Evolutionary conservation across 768 basidiomycete species (phyloP), one percentile per base, ranked within the genome.

Genomic region (Psilocybe cyanescens): DNA sequence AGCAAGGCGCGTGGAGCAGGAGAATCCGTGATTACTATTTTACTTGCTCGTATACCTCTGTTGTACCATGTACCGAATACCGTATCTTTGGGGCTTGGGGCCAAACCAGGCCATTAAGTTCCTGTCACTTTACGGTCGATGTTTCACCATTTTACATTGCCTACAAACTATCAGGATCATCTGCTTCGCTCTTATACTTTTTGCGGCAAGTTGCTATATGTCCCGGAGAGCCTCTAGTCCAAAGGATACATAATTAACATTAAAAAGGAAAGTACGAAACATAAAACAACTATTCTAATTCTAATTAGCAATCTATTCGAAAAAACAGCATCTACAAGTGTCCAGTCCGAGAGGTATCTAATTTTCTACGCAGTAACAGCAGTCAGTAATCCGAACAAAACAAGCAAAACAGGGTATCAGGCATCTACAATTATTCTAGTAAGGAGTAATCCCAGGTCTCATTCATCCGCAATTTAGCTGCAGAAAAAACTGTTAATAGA

Each of bases 1-100:
- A 56, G 58, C 54, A 12, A 44, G 37, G 54, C 28, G 29, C 33
- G 33, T 53, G 51, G 51, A 53, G n/a, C 51, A 33, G 16, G n/a
- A 24, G 33, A 53, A 53, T 53, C 16, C 51, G 17, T 53, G 51
- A 53, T 7, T 8, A 39, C 37, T 39, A 8, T 39, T 14, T 39
- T 39, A 14, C 37, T 39, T 14, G 37, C 37, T 8, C 14, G 37
- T 14, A 8, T 39, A 24, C 2, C 24, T 16, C 14, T 44, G 41
- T 44, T 14, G 8, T n/a, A 44, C 6, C n/a, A 12, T 44, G n/a
- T 44, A 44, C 41, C 37, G 37, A 39, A 39, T 39, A 39, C 37
- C 41, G 41, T 44, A 35, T 44, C 41, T 44, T 44, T 44, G 11
- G 41, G 41, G 11, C 14, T 12, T 14, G 8, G 41, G 41, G 11